These are phyloP conservation scores for Ogataea hybrid DNA, from an alignment of 1,139 yeast genomes.

Conservation along the genomic window DNA sequence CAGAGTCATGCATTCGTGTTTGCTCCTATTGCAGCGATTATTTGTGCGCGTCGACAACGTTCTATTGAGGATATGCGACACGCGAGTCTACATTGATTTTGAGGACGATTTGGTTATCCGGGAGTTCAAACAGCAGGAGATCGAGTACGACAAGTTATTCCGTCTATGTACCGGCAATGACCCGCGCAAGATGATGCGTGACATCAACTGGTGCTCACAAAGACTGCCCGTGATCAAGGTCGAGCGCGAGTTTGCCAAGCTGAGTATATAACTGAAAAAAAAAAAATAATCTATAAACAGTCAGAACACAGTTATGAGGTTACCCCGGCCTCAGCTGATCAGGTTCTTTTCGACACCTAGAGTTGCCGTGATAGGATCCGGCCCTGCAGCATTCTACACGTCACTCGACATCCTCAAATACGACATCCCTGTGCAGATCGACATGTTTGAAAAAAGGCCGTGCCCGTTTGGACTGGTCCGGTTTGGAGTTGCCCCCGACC, in stretches of 20 bases:
- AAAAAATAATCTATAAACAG: background rate
- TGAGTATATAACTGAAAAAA: background rate
- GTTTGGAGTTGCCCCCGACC: conserved; percentile 99
- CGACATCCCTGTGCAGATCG: conserved; percentile 38
- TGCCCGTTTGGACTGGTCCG: conserved; percentile 90
- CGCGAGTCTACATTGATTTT: conserved; percentile 80
- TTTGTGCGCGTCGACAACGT: conserved; percentile 91
- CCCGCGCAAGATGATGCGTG: conserved; percentile 74
- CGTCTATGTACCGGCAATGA: conserved; percentile 43
- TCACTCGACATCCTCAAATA: conserved; percentile 70
- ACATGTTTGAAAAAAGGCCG: conserved; percentile 77
- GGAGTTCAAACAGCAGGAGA: conserved; percentile 78
- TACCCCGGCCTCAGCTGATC: background rate
- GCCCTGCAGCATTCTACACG: conserved; percentile 96
- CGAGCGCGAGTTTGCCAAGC: conserved; percentile 23
- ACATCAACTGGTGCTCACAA: conserved; percentile 42
- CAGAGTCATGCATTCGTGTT: conserved; percentile 83
- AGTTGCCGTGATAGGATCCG: conserved; percentile 86
- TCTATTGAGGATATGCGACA: conserved; percentile 76
- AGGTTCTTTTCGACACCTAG: conserved; percentile 22
- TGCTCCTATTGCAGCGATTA: conserved; percentile 70
- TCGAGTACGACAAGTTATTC: conserved; percentile 56
- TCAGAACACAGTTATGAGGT: conserved; percentile 4
- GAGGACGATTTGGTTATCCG: conserved; percentile 61
- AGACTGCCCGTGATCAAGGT: conserved; percentile 23